Percentiles rank a stretch among this genome's conserved stretches.
Evolutionary conservation across 495 filamentous ascomycete genomes (phyloP).

Genomic region (Lasiosphaeris hirsuta): DNA sequence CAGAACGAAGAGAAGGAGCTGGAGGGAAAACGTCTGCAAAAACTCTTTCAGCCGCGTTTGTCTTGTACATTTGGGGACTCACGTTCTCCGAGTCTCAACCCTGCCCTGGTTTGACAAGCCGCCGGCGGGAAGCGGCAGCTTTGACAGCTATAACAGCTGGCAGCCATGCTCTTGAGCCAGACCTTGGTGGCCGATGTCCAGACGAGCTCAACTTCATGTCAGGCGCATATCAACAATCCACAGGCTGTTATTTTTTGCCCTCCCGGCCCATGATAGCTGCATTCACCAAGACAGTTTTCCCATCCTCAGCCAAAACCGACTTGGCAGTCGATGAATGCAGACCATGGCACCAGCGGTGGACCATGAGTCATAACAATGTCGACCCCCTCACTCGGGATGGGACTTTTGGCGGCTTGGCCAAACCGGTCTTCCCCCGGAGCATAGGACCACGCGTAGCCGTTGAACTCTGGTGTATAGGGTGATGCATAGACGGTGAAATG

Average conservation of each 20-base stretch:
- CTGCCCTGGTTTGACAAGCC: too few species aligned
- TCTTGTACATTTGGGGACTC: too few species aligned
- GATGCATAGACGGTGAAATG: constrained; percentile 57
- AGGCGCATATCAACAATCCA: constrained; percentile 17
- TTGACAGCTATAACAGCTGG: too few species aligned
- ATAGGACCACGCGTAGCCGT: constrained; percentile 60
- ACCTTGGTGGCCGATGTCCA: too few species aligned
- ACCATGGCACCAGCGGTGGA: constrained; percentile 45
- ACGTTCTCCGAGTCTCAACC: too few species aligned
- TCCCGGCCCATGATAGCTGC: constrained; percentile 23
- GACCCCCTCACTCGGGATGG: constrained; percentile 23
- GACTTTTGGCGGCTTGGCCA: constrained; percentile 12
- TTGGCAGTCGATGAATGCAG: background rate
- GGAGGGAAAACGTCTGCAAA: too few species aligned
- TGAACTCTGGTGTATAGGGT: constrained; percentile 59
- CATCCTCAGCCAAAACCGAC: background rate
- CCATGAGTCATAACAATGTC: constrained; percentile 66
- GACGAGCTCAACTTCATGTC: too few species aligned
- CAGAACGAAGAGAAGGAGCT: too few species aligned
- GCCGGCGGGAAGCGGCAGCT: too few species aligned
- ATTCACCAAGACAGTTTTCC: constrained; percentile 24
- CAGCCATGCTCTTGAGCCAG: too few species aligned
- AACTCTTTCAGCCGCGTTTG: too few species aligned
- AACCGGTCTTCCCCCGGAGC: constrained; percentile 46
- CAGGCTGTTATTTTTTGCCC: constrained; percentile 7